Conservation (phyloP, 2,329 filamentous ascomycete species). For the Cryoendolithus antarcticus region DNA sequence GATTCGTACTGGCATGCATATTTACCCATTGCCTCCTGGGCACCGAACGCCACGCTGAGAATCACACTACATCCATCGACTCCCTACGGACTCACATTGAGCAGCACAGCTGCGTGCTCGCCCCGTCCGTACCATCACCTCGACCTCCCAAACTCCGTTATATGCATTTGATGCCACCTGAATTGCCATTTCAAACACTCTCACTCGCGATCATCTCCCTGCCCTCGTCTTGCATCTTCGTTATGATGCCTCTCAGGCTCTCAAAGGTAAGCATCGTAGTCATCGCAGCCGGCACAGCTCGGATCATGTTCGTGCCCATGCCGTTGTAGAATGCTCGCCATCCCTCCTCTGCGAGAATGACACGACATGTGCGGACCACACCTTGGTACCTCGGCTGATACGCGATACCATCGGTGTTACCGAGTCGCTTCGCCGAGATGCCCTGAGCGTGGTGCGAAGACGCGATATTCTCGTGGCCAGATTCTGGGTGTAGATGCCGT, state of each 20-base stretch:
- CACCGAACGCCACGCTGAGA: too few relatives aligned
- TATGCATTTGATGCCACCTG: too few relatives aligned
- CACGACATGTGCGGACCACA: conserved; percentile 67
- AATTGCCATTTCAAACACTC: background rate
- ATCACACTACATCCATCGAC: too few relatives aligned
- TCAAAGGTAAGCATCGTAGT: conserved; percentile 98
- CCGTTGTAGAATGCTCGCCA: conserved; percentile 96
- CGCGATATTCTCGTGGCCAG: conserved; percentile 39
- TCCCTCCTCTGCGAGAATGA: conserved; percentile 80
- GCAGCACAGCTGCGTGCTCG: too few relatives aligned
- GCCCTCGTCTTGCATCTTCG: conserved; percentile 43
- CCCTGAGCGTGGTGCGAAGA: conserved; percentile 22
- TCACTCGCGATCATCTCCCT: conserved; percentile 12
- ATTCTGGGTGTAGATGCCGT: conserved; percentile 42
- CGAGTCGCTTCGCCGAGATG: conserved; percentile 23
- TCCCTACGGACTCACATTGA: too few relatives aligned
- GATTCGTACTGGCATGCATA: too few relatives aligned
- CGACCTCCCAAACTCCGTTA: too few relatives aligned
- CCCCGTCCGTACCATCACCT: too few relatives aligned
- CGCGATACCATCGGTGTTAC: conserved; percentile 43
- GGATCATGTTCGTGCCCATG: conserved; percentile 94
- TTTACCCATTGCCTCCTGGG: too few relatives aligned
- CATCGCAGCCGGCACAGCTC: conserved; percentile 86
- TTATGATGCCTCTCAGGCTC: conserved; percentile 48
- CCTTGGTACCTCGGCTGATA: conserved; percentile 55